Evolutionary conservation across 2,329 filamentous ascomycete species (phyloP).

Genomic region (Thelonectria discophora): DNA sequence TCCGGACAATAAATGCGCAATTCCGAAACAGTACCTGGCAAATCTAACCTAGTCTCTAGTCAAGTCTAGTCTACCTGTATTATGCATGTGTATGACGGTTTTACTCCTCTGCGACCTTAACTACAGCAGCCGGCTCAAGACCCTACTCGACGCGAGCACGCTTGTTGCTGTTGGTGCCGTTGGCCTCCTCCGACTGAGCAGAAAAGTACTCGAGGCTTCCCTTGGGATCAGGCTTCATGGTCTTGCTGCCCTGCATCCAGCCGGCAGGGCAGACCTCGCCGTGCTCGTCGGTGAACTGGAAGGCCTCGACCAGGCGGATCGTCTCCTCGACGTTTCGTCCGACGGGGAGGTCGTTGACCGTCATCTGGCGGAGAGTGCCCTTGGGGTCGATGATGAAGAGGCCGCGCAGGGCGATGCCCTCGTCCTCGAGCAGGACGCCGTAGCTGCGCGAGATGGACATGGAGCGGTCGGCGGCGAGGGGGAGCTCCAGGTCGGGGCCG

Average conservation of each 20-base stretch:
- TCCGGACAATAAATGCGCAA: no score
- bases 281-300: slow-evolving; percentile 86
- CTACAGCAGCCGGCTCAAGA: no score
- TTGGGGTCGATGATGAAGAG: slow-evolving; percentile 74
- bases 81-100: no score
- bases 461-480: slow-evolving; percentile 69
- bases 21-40: no score
- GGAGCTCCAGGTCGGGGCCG: slow-evolving; percentile 66
- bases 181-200: slow-evolving; percentile 31
- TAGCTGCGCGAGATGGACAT: slow-evolving; percentile 68
- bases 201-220: slow-evolving; percentile 60
- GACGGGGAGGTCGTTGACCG: slow-evolving; percentile 71
- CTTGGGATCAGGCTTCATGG: slow-evolving; percentile 62
- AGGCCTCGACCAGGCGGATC: slow-evolving; percentile 73
- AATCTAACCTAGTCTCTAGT: no score
- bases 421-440: slow-evolving; percentile 70
- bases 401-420: slow-evolving; percentile 69
- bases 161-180: slow-evolving; percentile 19
- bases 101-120: no score
- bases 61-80: no score
- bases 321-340: slow-evolving; percentile 72
- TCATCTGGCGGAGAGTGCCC: slow-evolving; percentile 68
- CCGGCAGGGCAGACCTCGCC: slow-evolving; percentile 74
- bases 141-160: slow-evolving; percentile 11
- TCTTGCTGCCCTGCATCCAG: slow-evolving; percentile 58